These are phyloP conservation scores for Usnea hakonensis DNA, from an alignment of 495 filamentous ascomycete species.

Conservation along the genomic window DNA sequence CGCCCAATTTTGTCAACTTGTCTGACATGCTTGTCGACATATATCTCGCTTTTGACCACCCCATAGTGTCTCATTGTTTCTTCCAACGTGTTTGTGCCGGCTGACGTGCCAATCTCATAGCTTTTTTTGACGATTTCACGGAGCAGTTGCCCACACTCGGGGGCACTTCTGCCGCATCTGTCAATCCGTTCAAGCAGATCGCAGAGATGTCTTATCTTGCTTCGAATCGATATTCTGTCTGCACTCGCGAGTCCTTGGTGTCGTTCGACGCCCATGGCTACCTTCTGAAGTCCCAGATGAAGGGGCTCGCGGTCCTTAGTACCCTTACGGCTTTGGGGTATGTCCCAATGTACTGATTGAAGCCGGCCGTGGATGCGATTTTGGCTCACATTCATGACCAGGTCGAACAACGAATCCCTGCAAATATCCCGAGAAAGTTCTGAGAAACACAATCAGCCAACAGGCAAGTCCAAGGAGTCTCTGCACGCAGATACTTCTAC, in stretches of 20 bases:
- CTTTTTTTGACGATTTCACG: conserved; percentile 9
- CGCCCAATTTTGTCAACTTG: conserved; percentile 23
- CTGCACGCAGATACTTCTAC: conserved; percentile 8
- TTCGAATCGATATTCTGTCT: background rate
- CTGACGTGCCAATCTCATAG: conserved; percentile 10
- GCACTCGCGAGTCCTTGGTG: background rate
- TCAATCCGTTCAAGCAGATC: conserved; percentile 1
- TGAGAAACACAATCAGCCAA: background rate
- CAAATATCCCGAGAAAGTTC: background rate
- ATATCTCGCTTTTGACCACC: background rate
- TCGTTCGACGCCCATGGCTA: background rate
- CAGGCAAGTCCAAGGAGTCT: background rate
- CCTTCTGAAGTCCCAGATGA: conserved; percentile 6
- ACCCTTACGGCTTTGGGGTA: background rate
- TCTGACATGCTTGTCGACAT: conserved; percentile 3
- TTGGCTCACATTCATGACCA: conserved; percentile 5
- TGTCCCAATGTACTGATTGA: conserved; percentile 14
- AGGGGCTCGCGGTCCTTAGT: conserved; percentile 4
- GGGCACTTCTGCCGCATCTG: background rate
- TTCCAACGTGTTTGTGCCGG: background rate
- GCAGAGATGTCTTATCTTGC: background rate
- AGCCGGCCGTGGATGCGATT: conserved; percentile 21
- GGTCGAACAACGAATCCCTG: conserved; percentile 2
- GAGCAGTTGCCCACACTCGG: conserved; percentile 8
- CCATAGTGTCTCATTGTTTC: background rate